A percentile compares a stretch with the other conserved stretches of the same genome.
Evolutionary conservation across 371 early-diverging fungal genomes (phyloP).

Genomic region (Actinomortierella wolfii): DNA sequence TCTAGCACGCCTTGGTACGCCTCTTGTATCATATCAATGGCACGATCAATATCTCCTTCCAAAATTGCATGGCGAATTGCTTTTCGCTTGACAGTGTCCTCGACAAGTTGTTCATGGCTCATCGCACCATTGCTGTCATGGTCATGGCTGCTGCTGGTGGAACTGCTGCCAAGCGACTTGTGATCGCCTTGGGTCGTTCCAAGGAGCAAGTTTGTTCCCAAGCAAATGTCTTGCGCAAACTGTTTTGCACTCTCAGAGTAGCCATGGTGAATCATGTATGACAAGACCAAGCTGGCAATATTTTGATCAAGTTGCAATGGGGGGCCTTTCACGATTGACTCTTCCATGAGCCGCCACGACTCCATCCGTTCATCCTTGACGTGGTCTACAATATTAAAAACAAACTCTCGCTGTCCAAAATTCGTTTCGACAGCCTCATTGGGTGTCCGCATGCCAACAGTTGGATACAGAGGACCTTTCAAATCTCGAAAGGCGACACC

Average conservation of each 20-base stretch:
- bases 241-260: slow-evolving; percentile 72
- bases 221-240: slow-evolving; percentile 53
- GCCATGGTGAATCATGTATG: slow-evolving; percentile 81
- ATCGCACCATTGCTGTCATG: background rate
- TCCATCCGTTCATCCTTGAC: slow-evolving; percentile 44
- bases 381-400: slow-evolving; percentile 85
- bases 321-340: background rate
- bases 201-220: background rate
- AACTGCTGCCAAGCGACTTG: no score
- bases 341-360: no score
- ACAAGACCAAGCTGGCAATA: slow-evolving; percentile 67
- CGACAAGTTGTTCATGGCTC: slow-evolving; percentile 4
- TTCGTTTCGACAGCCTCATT: slow-evolving; percentile 88
- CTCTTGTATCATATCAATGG: slow-evolving; percentile 61
- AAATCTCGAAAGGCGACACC: slow-evolving; percentile 59
- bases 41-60: slow-evolving; percentile 72
- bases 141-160: no score
- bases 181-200: no score
- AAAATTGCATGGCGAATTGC: slow-evolving; percentile 65
- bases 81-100: slow-evolving; percentile 31
- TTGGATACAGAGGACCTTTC: slow-evolving; percentile 72
- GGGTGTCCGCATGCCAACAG: slow-evolving; percentile 88
- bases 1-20: slow-evolving; percentile 68
- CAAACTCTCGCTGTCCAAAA: slow-evolving; percentile 87
- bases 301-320: slow-evolving; percentile 6